Base-by-base conservation (phyloP, 306 rosid species). In the Dalbergia oliveri region DNA sequence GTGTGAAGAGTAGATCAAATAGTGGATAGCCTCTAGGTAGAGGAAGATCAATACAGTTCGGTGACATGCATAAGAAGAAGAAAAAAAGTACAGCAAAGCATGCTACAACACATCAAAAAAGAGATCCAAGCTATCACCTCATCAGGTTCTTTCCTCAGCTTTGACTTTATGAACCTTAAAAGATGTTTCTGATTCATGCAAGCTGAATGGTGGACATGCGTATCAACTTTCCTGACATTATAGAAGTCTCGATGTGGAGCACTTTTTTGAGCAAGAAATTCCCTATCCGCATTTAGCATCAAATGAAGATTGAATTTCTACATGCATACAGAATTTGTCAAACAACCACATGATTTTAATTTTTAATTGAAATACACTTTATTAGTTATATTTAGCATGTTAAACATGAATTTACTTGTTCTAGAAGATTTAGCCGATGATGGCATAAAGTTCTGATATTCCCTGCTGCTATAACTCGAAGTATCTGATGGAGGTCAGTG, bases 161-260 rank as follows among this genome's bases (percentile, higher is more conserved):
- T 96, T 81, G 99, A 96, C 88, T 96, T 96, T 77, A 96, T 96
- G 89, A 96, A 96, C 85, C 98, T 89, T 73, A 96, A 85, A 58
- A 96, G 97, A 90, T 93, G 98, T 69, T 96, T 96, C 90, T 96
- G 99, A 88, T 96, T 96, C 99, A 96, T 96, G 91, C 98, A 96
- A 35, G 99, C 99, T 10, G 99, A 91, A 82, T 96, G 99, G 87
- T 96, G 99, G 70, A 96, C 97, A 87, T 96, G 99, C 6, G 99
- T 96, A 78, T 96, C 99, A 56, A 96, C 98, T 87, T 96, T 96
- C 82, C 99, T 85, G 33, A 96, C 99, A 89, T 96, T 96, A 76
- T 96, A 96, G 83, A 96, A 96, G 83, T 96, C 99, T 82, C 98
- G 94, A 82, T 96, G 99, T 79, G 99, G 99, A 81, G 99, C 99